Evolutionary conservation across 495 filamentous ascomycete genomes (phyloP).

Genomic region (Achaetomiella virescens): DNA sequence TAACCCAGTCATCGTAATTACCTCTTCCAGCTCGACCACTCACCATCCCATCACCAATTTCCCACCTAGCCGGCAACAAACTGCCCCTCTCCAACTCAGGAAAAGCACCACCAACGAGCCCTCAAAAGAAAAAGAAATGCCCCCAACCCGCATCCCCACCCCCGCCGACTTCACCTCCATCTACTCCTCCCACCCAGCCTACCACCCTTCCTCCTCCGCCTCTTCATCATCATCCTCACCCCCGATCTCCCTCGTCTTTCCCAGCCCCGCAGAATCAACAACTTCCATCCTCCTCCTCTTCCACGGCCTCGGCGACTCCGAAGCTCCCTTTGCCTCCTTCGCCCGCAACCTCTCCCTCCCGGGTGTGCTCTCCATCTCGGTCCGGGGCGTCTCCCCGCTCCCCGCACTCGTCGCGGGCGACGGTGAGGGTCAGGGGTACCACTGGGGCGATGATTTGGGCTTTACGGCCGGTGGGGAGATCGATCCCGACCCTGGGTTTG

Average conservation of each 20-base stretch:
- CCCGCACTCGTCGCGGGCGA: constrained; percentile 7
- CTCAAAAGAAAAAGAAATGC: constrained; percentile 13
- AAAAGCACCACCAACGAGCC: background rate
- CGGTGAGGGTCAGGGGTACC: constrained; percentile 43
- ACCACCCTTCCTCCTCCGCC: constrained; percentile 17
- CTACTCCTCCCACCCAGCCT: constrained; percentile 20
- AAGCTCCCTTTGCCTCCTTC: constrained; percentile 62
- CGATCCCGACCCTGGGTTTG: constrained; percentile 76
- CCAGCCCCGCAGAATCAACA: constrained; percentile 40
- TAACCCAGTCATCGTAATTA: too few relatives aligned
- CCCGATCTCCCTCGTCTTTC: constrained; percentile 28
- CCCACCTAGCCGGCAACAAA: background rate
- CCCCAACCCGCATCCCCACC: constrained; percentile 33
- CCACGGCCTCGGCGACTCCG: constrained; percentile 78
- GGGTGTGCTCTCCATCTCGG: constrained; percentile 67
- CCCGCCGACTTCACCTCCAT: constrained; percentile 32
- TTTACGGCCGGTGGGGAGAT: constrained; percentile 62
- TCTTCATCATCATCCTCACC: constrained; percentile 9
- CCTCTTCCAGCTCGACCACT: too few relatives aligned
- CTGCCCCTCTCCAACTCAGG: background rate
- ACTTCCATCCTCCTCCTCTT: constrained; percentile 80
- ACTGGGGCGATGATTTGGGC: constrained; percentile 88
- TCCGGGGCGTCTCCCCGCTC: constrained; percentile 62
- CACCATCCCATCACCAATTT: background rate
- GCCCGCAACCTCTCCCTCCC: constrained; percentile 69